Percentiles rank a stretch among this genome's conserved stretches.
These are phyloP conservation scores for Acanthochlamys bracteata DNA, from an alignment of 106 monocot genomes.

Conservation along the genomic window DNA sequence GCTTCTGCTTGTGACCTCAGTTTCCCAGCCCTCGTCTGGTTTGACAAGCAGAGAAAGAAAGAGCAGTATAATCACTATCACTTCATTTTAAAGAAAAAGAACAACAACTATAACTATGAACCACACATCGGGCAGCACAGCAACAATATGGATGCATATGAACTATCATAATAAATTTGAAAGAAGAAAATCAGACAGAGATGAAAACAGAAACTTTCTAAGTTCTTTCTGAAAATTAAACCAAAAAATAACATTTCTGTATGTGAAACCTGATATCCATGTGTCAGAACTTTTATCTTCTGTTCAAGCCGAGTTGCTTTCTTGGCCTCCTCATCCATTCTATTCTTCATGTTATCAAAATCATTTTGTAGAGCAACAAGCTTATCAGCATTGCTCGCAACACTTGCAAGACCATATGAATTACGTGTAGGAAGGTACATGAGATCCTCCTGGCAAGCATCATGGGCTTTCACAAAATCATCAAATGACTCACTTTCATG, in stretches of 20 bases:
- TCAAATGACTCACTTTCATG: conserved; percentile 87
- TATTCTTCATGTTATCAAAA: conserved; percentile 76
- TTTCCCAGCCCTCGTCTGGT: conserved; percentile 67
- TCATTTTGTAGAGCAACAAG: conserved; percentile 74
- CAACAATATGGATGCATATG: no score
- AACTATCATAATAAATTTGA: no score
- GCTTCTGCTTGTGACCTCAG: conserved; percentile 72
- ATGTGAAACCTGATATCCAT: conserved; percentile 69
- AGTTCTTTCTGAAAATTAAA: not conserved
- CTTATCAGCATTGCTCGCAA: conserved; percentile 71
- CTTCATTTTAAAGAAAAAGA: no score
- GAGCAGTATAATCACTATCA: not conserved
- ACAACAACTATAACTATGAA: not conserved
- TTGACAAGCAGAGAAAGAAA: no score
- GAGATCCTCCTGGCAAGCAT: conserved; percentile 92
- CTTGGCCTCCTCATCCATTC: conserved; percentile 88
- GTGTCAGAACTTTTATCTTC: conserved; percentile 86
- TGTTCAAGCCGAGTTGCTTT: conserved; percentile 73
- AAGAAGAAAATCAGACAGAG: conserved; percentile 1
- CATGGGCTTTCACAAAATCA: conserved; percentile 85
- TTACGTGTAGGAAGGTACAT: conserved; percentile 74
- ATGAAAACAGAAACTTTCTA: no score
- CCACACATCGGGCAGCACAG: no score
- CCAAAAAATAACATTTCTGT: not conserved
- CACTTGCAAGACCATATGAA: conserved; percentile 74